These are phyloP conservation scores for Periglandula ipomoeae DNA, from an alignment of 2,329 filamentous ascomycete genomes.

Conservation along the genomic window DNA sequence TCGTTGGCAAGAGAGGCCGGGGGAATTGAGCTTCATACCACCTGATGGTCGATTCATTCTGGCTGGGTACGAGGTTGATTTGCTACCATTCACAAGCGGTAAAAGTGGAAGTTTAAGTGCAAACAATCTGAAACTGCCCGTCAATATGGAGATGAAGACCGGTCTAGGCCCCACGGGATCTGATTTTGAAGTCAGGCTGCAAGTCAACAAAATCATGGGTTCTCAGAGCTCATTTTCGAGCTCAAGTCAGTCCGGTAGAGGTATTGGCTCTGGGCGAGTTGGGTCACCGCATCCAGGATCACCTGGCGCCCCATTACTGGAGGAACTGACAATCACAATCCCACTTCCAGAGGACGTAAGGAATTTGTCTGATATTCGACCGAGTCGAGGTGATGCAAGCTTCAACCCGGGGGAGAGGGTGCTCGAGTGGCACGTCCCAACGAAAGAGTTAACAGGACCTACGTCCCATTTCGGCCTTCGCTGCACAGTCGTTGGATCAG, in stretches of 20 bases:
- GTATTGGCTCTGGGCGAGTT: conserved; percentile 30
- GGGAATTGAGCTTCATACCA: conserved; percentile 90
- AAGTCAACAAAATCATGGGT: conserved; percentile 57
- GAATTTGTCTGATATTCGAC: conserved; percentile 73
- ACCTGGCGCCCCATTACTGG: conserved; percentile 52
- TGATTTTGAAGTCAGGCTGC: conserved; percentile 82
- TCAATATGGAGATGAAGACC: conserved; percentile 73
- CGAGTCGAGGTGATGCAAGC: conserved; percentile 72
- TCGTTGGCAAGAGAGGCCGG: conserved; percentile 81
- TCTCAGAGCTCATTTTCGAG: conserved; percentile 23
- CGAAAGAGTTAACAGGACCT: conserved; percentile 63
- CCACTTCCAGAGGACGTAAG: conserved; percentile 72
- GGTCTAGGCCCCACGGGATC: conserved; percentile 64
- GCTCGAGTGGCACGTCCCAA: conserved; percentile 75
- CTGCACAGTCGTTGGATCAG: conserved; percentile 66
- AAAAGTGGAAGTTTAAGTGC: conserved; percentile 44
- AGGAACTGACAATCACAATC: conserved; percentile 69
- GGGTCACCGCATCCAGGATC: conserved; percentile 40
- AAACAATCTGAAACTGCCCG: conserved; percentile 69
- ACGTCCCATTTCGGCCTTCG: conserved; percentile 63
- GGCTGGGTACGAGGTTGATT: conserved; percentile 87
- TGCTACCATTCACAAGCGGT: conserved; percentile 62
- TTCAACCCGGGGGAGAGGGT: conserved; percentile 65
- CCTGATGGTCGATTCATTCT: conserved; percentile 91
- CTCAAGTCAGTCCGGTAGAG: conserved; percentile 31